These are phyloP conservation scores for Colletotrichum abscissum DNA, from an alignment of 2,329 filamentous ascomycete species.

Conservation along the genomic window DNA sequence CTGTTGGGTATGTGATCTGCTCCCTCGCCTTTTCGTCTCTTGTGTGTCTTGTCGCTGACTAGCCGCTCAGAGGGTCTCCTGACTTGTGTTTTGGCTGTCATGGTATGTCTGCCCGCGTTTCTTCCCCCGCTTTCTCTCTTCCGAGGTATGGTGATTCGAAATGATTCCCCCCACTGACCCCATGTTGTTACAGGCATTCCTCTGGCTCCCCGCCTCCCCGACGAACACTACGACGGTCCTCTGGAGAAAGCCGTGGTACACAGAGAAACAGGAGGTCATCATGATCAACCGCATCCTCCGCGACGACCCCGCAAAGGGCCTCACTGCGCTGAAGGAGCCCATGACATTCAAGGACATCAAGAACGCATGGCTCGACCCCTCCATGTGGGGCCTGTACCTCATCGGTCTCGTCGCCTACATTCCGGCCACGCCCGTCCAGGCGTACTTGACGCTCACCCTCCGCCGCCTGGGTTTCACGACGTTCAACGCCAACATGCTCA, in stretches of 20 bases:
- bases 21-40: background rate
- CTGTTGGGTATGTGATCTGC: conserved; percentile 40
- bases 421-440: conserved; percentile 38
- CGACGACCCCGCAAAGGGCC: conserved; percentile 66
- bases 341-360: conserved; percentile 55
- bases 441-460: conserved; percentile 43
- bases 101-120: conserved; percentile 41
- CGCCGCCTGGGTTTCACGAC: conserved; percentile 45
- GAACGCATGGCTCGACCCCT: conserved; percentile 55
- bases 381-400: conserved; percentile 63
- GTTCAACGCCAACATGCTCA: conserved; percentile 59
- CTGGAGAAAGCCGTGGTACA: conserved; percentile 66
- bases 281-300: conserved; percentile 65
- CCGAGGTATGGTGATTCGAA: background rate
- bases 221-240: conserved; percentile 58
- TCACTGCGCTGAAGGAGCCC: conserved; percentile 57
- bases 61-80: conserved; percentile 46
- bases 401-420: conserved; percentile 57
- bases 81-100: conserved; percentile 63
- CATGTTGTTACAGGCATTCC: conserved; percentile 50
- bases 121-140: background rate
- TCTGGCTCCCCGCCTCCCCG: conserved; percentile 45
- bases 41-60: background rate
- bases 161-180: conserved; percentile 47
- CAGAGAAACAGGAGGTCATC: conserved; percentile 66